A percentile compares a stretch with the other conserved stretches of the same genome.
phyloP scores from a whole-genome alignment of 2,329 filamentous ascomycete genomes.

The Septoria petroselini region DNA sequence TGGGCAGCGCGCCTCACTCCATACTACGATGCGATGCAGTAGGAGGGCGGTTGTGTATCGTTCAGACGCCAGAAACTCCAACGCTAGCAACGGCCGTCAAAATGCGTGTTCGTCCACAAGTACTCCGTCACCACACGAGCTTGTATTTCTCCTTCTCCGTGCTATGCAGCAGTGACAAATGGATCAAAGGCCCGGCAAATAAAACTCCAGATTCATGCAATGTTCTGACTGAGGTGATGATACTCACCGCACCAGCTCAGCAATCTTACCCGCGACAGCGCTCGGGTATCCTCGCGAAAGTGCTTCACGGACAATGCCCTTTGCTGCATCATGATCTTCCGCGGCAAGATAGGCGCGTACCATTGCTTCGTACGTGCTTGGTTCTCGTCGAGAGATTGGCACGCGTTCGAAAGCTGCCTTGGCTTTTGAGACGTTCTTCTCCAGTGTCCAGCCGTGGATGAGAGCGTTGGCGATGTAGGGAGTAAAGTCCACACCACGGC shows the following conservation, averaged over 20 bases:
- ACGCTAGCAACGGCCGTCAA: slow-evolving; percentile 19
- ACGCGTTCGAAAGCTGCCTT: slow-evolving; percentile 77
- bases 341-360: slow-evolving; percentile 85
- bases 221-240: too few relatives aligned
- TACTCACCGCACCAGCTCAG: slow-evolving; percentile 66
- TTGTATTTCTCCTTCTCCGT: slow-evolving; percentile 1
- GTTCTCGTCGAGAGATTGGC: slow-evolving; percentile 75
- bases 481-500: slow-evolving; percentile 75
- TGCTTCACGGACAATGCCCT: slow-evolving; percentile 83
- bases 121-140: slow-evolving; percentile 4
- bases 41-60: slow-evolving; percentile 13
- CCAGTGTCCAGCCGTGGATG: slow-evolving; percentile 92
- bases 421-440: slow-evolving; percentile 75
- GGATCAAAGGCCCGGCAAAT: neutral
- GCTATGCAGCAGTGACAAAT: slow-evolving; percentile 15
- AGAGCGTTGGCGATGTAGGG: slow-evolving; percentile 98
- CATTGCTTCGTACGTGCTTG: slow-evolving; percentile 98
- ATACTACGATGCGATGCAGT: slow-evolving; percentile 1
- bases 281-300: slow-evolving; percentile 83
- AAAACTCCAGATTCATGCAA: slow-evolving; percentile 8
- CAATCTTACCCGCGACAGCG: slow-evolving; percentile 88
- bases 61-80: slow-evolving; percentile 15
- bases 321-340: slow-evolving; percentile 73
- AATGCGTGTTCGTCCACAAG: slow-evolving; percentile 5
- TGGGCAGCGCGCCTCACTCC: slow-evolving; percentile 10